Evolutionary conservation across 2,329 filamentous ascomycete species (phyloP).

Genomic region (Zymoseptoria passerinii): DNA sequence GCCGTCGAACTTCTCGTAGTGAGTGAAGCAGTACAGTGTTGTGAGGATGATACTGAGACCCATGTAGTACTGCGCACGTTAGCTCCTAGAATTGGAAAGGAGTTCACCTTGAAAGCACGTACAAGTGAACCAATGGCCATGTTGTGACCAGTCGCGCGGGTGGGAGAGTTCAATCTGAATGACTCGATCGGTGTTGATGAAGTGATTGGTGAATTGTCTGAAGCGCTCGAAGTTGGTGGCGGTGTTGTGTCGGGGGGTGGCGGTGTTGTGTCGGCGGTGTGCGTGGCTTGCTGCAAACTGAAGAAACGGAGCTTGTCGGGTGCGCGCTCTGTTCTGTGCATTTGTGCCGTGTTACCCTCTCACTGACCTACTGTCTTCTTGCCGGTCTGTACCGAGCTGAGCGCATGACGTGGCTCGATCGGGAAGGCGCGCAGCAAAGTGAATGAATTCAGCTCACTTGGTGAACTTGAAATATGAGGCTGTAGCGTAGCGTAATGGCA

Average conservation of each 20-base stretch:
- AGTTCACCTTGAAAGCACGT: not conserved
- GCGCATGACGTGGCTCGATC: not conserved
- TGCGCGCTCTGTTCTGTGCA: not conserved
- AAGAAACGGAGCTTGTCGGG: not conserved
- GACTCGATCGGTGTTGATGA: not conserved
- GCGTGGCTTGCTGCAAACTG: not conserved
- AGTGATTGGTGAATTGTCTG: not conserved
- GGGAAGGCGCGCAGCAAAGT: not conserved
- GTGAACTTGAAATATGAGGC: not conserved
- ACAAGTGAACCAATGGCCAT: not conserved
- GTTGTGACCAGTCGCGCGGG: not conserved
- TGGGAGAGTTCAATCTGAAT: not conserved
- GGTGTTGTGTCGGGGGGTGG: not conserved
- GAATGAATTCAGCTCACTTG: not conserved
- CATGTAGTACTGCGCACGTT: constrained; percentile 26
- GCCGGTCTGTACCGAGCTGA: not conserved
- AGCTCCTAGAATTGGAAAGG: not conserved
- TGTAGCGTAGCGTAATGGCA: not conserved
- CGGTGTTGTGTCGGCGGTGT: not conserved
- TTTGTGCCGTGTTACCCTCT: not conserved
- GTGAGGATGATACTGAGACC: constrained; percentile 12
- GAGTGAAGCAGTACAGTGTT: constrained; percentile 17
- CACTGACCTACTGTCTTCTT: not conserved
- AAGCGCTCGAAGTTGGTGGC: not conserved
- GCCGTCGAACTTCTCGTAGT: constrained; percentile 20